Percentiles rank a stretch among this genome's conserved stretches.
Conservation (phyloP, 805 yeast species). For the Schwanniomyces polymorphus region DNA sequence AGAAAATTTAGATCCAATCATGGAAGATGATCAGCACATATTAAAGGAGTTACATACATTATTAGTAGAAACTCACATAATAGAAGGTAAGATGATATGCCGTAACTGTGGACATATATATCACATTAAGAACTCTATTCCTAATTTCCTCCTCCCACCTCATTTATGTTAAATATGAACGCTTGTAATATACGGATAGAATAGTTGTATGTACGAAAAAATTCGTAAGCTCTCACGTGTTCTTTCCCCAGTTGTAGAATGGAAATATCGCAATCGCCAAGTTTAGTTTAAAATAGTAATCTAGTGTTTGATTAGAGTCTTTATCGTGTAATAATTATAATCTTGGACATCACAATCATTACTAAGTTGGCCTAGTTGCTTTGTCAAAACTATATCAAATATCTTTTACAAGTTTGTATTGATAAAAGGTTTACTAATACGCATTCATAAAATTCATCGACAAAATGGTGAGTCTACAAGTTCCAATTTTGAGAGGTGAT, state of each 20-base stretch:
- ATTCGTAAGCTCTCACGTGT: neutral
- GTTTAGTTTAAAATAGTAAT: neutral
- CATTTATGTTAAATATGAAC: conserved; percentile 59
- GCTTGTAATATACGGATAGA: conserved; percentile 2
- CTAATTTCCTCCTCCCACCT: conserved; percentile 92
- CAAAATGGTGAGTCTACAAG: neutral
- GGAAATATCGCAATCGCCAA: conserved; percentile 1
- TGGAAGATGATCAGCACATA: conserved; percentile 53
- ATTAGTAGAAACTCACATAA: conserved; percentile 80
- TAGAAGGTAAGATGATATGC: conserved; percentile 89
- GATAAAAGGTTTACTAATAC: neutral
- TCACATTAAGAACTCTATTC: conserved; percentile 88
- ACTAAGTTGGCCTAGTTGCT: neutral
- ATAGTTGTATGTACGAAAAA: neutral
- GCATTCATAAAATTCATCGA: neutral
- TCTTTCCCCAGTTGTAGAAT: neutral
- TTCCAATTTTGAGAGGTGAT: neutral
- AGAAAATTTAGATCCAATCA: conserved; percentile 49
- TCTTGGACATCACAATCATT: neutral
- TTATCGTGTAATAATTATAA: neutral
- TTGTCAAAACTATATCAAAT: neutral
- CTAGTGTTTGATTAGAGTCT: neutral
- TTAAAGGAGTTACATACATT: conserved; percentile 75
- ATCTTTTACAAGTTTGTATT: neutral
- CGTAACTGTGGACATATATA: conserved; percentile 83